Evolutionary conservation across 768 basidiomycete genomes (phyloP), one percentile per base, ranked within the genome.

Genomic region (Termitomyces sp.): DNA sequence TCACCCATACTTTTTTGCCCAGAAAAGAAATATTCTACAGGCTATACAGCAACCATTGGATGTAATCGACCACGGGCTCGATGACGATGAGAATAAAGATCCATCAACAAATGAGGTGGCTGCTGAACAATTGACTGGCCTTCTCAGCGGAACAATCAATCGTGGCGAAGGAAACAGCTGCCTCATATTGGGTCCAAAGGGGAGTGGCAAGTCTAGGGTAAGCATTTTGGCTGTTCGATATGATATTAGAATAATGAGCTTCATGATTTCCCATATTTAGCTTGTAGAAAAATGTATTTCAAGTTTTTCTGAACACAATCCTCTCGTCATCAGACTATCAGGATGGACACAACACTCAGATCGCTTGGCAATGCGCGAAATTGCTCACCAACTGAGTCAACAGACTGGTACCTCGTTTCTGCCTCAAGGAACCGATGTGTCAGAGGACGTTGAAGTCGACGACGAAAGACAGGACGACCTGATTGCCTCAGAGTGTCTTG

Each of bases 101-200:
- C 57, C 59, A 10, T 69, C 77, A 1, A 76, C 83, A 5, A 86
- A 89, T 63, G 67, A 61, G 1, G 64, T 73, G 17, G 85, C 89
- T 0, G 70, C 77, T 28, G 65, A 80, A 35, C 84, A 90, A 55
- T 68, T 98, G 12, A 65, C 71, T 1, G 78, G 82, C 47, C 70
- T 98, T 21, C 73, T 97, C 5, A 67, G 71, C 21, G 94, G 94
- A 11, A 92, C 91, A 1, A 77, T 89, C 5, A 72, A 73, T 21
- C 81, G 94, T 30, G 89, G 87, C 10, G 95, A 98, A 74, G 94
- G 95, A 3, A 98, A 98, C 60, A 96, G 94, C 56, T 97, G 94
- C 65, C 77, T 97, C 54, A 66, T 98, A 3, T 76, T 94, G 44
- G 95, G 95, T 19, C 87, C 92, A 1, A 78, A 86, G 58, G 91